Evolutionary conservation across 2,329 filamentous ascomycete genomes (phyloP), one percentile per base, ranked within the genome.

Genomic region (Sordariomycetes sp.): DNA sequence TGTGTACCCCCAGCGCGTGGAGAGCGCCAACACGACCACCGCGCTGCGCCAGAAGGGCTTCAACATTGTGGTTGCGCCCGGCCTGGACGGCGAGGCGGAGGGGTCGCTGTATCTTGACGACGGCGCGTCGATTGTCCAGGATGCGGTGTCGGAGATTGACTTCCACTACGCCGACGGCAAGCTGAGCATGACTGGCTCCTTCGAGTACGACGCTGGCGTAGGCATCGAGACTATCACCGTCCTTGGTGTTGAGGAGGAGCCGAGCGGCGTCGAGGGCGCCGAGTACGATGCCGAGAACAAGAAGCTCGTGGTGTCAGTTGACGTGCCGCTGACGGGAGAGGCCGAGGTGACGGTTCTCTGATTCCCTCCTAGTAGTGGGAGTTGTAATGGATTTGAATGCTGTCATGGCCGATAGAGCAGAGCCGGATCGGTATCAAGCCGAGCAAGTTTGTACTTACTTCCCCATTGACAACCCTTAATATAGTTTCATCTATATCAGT

Each of bases 61-160:
- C 70, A 77, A 85, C 66, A 72, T 94, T 56, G 64, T 92, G 50
- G 76, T 94, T 52, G 61, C 55, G 1, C 34, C 60, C n/a, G 80
- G 75, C 2, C 63, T 66, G 1, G 74, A 86, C 58, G 85, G 84
- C 2, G 80, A 71, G 13, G 87, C 87, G 0, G 67, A 64, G 1
- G 87, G 87, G 0, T 72, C 72, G 35, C 71, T 91, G 58, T 90
- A 89, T 65, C 71, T 90, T 4, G 87, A 90, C 62, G 87, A 91
- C 61, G 87, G 87, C 13, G 57, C 53, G 57, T 59, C 52, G 34
- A 24, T 59, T 2, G 34, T 39, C n/a, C 53, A 54, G 34, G 53
- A 54, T 4, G 28, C 32, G 10, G 36, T 39, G 22, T 39, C 32
- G 5, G 53, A 54, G 34, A 54, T 54, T 15, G 32, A 25, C 15